phyloP scores from a whole-genome alignment of 805 yeast species.

The Myxozyma neotropica region DNA sequence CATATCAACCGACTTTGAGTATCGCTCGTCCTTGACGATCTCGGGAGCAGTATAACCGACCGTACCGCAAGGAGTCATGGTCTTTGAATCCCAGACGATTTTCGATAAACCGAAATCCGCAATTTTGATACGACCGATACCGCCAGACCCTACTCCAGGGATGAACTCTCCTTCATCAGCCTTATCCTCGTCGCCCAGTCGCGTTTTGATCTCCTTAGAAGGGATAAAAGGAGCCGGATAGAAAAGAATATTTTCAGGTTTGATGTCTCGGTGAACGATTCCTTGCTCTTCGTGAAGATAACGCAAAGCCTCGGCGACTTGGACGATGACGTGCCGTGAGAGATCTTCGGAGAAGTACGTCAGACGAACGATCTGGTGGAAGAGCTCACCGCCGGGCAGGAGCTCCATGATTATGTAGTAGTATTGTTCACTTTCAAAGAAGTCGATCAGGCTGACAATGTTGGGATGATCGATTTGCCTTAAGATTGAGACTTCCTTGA shows the following conservation, averaged over 20 bases:
- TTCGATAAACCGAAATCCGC: slow-evolving; percentile 97
- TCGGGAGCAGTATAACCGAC: slow-evolving; percentile 99
- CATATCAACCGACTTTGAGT: slow-evolving; percentile 94
- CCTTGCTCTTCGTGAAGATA: slow-evolving; percentile 72
- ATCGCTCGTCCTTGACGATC: slow-evolving; percentile 89
- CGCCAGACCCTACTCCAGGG: slow-evolving; percentile 87
- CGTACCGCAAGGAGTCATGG: slow-evolving; percentile 98
- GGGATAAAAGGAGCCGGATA: slow-evolving; percentile 55
- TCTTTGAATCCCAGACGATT: slow-evolving; percentile 81
- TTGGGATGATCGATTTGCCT: slow-evolving; percentile 62
- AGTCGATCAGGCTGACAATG: slow-evolving; percentile 57
- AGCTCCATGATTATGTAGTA: slow-evolving; percentile 70
- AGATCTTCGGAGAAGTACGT: slow-evolving; percentile 76
- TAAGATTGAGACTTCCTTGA: slow-evolving; percentile 76
- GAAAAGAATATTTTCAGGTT: slow-evolving; percentile 76
- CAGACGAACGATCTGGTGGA: slow-evolving; percentile 74
- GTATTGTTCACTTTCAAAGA: slow-evolving; percentile 53
- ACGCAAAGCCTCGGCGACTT: slow-evolving; percentile 69
- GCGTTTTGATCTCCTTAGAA: slow-evolving; percentile 39
- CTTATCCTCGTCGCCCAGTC: slow-evolving; percentile 52
- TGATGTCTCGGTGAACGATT: slow-evolving; percentile 77
- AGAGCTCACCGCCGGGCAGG: slow-evolving; percentile 77
- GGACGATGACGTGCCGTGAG: slow-evolving; percentile 70
- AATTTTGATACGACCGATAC: slow-evolving; percentile 82
- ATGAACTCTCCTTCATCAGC: slow-evolving; percentile 84